phyloP scores from a whole-genome alignment of 1,139 yeast species.

The Pichia sp. region DNA sequence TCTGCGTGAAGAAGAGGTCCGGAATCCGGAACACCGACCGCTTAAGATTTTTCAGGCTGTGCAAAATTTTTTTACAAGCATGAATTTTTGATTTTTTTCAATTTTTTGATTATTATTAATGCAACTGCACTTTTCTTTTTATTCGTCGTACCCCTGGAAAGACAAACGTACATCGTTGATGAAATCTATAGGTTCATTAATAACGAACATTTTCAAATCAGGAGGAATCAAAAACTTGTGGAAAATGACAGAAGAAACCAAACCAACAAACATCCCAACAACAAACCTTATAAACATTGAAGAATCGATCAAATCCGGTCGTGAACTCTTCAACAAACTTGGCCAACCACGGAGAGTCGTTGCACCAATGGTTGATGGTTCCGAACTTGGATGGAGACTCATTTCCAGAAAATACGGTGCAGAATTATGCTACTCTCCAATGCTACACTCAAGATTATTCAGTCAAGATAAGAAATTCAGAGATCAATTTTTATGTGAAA shows the following conservation, averaged over 20 bases:
- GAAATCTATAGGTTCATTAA: not conserved
- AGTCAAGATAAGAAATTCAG: slow-evolving; percentile 84
- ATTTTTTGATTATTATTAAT: too few species aligned
- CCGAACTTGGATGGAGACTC: slow-evolving; percentile 94
- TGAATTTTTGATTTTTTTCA: too few species aligned
- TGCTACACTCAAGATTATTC: slow-evolving; percentile 92
- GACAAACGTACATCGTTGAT: not conserved
- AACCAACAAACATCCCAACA: not conserved
- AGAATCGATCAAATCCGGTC: slow-evolving; percentile 43
- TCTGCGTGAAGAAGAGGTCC: too few species aligned
- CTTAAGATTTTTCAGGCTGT: too few species aligned
- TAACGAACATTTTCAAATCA: not conserved
- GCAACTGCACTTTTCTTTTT: too few species aligned
- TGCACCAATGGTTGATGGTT: slow-evolving; percentile 99
- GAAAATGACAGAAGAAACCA: slow-evolving; percentile 2
- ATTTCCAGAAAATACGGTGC: slow-evolving; percentile 90
- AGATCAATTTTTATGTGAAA: slow-evolving; percentile 66
- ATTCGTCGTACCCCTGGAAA: too few species aligned
- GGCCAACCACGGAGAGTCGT: slow-evolving; percentile 83
- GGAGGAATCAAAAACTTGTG: not conserved
- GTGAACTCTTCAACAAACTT: slow-evolving; percentile 64
- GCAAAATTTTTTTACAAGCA: too few species aligned
- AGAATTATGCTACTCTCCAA: slow-evolving; percentile 91
- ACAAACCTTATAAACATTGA: slow-evolving; percentile 20
- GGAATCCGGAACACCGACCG: too few species aligned